A percentile compares a stretch with the other conserved stretches of the same genome.
Conservation (phyloP, 2,329 filamentous ascomycete genomes). For the Fusarium citri region DNA sequence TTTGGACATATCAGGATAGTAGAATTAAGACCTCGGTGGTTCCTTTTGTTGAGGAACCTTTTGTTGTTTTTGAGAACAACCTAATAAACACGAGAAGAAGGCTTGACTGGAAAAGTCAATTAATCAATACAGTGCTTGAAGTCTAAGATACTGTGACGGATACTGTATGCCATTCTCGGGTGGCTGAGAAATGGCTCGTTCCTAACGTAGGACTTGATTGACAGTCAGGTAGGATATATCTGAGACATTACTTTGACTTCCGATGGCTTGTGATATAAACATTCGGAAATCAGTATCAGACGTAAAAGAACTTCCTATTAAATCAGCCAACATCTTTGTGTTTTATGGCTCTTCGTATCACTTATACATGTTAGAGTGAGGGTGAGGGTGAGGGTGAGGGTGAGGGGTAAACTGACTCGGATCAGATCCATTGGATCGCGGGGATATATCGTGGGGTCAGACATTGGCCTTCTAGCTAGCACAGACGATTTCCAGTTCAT, state of each 20-base stretch:
- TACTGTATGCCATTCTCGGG: slow-evolving; percentile 17
- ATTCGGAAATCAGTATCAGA: neutral
- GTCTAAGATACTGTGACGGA: rapidly evolving
- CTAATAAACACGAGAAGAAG: neutral
- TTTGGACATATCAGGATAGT: slow-evolving; percentile 13
- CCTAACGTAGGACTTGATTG: neutral
- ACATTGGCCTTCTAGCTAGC: neutral
- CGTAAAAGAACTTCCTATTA: neutral
- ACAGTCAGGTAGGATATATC: neutral
- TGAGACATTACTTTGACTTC: neutral
- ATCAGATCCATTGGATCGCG: slow-evolving; percentile 21
- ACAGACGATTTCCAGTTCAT: neutral
- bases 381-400: slow-evolving; percentile 15
- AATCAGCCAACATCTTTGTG: neutral
- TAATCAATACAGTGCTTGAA: neutral
- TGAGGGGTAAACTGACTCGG: slow-evolving; percentile 18
- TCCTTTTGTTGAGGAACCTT: slow-evolving; percentile 20
- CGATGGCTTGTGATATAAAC: neutral
- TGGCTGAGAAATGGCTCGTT: slow-evolving; percentile 5
- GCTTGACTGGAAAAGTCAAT: neutral
- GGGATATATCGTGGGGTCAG: slow-evolving; percentile 25
- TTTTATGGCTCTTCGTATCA: neutral
- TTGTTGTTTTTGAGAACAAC: neutral
- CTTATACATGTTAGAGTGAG: neutral
- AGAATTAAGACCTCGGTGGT: slow-evolving; percentile 20